Base-by-base conservation (phyloP, 208 protist species). In the Trypanosoma mega region DNA sequence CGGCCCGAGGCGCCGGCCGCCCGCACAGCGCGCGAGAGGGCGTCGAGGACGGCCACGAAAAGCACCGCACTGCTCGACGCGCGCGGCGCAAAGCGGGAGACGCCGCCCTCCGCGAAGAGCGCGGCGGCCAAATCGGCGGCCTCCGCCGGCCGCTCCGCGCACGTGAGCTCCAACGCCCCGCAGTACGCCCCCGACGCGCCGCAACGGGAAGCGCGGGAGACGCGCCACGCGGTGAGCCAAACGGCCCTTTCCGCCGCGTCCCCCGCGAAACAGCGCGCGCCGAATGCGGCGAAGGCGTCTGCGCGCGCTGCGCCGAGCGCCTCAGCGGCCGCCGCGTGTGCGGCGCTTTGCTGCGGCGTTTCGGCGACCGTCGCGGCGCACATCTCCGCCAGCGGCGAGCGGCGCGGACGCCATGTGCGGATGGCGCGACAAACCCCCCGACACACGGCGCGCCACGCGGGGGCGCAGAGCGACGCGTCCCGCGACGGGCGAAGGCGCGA, bases 1-100 rank as follows among this genome's bases (percentile, higher is more conserved):
- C 3, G 34, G 33, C n/a, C 58, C 44, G 30, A 91, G 27, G 84
- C 72, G 24, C 43, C 45, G 23, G 27, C 21, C 36, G 53, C 33
- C 49, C 61, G 41, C 8, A 23, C 50, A 34, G 48, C 33, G 23
- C 64, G 41, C 11, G 52, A 23, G 27, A 39, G 14, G 44, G 4
- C 36, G 23, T 3, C 21, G 6, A 29, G 23, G 7, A 24, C 41
- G 23, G 31, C 14, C 51, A 26, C 16, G 0, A 34, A 26, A 45
- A 8, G 34, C 30, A n/a, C n/a, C n/a, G n/a, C n/a, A n/a, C n/a
- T n/a, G n/a, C n/a, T n/a, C 5, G 83, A 80, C 34, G 87, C 79
- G n/a, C 86, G 26, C 14, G 83, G 34, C 34, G 43, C 41, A 57
- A 53, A 34, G 54, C 23, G 3, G 31, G 51, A 21, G 64, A 56